A percentile compares a stretch with the other conserved stretches of the same genome.
phyloP scores from a whole-genome alignment of 2,329 filamentous ascomycete genomes.

The Epichloe hybrida region DNA sequence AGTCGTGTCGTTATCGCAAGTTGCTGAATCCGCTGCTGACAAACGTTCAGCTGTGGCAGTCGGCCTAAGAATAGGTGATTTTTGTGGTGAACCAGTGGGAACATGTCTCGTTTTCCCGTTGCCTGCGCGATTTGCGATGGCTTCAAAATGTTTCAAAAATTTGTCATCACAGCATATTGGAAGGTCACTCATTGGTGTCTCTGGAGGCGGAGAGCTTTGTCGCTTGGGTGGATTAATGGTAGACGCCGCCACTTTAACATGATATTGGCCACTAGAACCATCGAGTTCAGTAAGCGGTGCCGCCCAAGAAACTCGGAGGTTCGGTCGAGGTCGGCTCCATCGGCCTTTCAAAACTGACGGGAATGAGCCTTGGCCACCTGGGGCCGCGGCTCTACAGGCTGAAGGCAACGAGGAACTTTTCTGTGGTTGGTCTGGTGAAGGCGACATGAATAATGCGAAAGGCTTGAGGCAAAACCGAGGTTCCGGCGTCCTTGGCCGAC shows the following conservation, averaged over 20 bases:
- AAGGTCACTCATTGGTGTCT: conserved; percentile 19
- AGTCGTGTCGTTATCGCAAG: not conserved
- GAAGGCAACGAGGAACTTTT: not conserved
- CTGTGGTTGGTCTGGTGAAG: conserved; percentile 27
- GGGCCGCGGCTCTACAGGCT: not conserved
- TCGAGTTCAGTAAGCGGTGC: not conserved
- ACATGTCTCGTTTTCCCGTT: conserved; percentile 20
- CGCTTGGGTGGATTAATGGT: conserved; percentile 5
- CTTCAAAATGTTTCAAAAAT: conserved; percentile 35
- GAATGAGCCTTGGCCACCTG: conserved; percentile 4
- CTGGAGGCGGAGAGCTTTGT: conserved; percentile 31
- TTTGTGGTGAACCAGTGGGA: conserved; percentile 27
- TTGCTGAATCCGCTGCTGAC: conserved; percentile 11
- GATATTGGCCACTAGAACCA: not conserved
- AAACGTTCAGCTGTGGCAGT: conserved; percentile 15
- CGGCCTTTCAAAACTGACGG: conserved; percentile 22
- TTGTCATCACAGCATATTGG: conserved; percentile 19
- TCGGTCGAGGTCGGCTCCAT: not conserved
- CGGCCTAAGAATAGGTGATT: conserved; percentile 11
- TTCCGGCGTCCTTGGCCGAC: conserved; percentile 28
- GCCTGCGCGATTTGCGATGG: conserved; percentile 24
- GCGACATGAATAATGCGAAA: conserved; percentile 38
- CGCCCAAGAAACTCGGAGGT: conserved; percentile 4
- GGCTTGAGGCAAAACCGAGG: conserved; percentile 35
- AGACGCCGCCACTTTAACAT: not conserved